Evolutionary conservation across 164 flowering plant species (phyloP), one percentile per base, ranked within the genome.

Genomic region (Saururus chinensis): DNA sequence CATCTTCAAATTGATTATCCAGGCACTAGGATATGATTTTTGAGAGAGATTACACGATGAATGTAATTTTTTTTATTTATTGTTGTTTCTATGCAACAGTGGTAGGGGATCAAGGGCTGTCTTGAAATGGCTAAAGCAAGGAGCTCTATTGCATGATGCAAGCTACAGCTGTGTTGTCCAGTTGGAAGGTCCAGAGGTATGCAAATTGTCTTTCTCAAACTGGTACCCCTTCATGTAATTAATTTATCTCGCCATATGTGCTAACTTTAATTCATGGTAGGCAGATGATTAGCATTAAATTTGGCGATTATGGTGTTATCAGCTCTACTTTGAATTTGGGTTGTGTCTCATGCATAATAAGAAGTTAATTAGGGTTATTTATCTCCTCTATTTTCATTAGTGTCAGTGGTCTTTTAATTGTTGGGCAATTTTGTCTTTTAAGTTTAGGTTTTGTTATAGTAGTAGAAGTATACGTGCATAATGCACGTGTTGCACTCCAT

Each of bases 81-180:
- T n/a, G n/a, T n/a, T 60, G 13, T 48, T 59, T 30, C 40, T 66
- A 20, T 79, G 62, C 41, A 80, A 75, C 63, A 93, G 97, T 59
- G 97, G 97, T 61, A 88, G 78, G 68, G 99, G 95, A 11, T 90
- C 92, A 10, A 85, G 93, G 71, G 86, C 95, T 68, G 60, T 88
- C 8, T 66, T 93, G 78, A 93, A 80, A 80, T 65, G 82, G 83
- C 76, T 70, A 56, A 81, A 68, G 52, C 11, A 73, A 22, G 88
- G 88, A 41, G 79, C 74, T 0, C 73, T 93, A 53, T 66, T 88
- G 57, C 99, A 93, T 78, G 99, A 93, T 72, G 89, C 95, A 10
- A 87, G 96, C 74, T 90, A 90, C 70, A 57, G 62, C 62, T 59
- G 67, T 66, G 79, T 82, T 66, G 74, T 90, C 20, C 97, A 93